Base-by-base conservation (phyloP, 2,329 filamentous ascomycete genomes). In the Salinomyces thailandicus region DNA sequence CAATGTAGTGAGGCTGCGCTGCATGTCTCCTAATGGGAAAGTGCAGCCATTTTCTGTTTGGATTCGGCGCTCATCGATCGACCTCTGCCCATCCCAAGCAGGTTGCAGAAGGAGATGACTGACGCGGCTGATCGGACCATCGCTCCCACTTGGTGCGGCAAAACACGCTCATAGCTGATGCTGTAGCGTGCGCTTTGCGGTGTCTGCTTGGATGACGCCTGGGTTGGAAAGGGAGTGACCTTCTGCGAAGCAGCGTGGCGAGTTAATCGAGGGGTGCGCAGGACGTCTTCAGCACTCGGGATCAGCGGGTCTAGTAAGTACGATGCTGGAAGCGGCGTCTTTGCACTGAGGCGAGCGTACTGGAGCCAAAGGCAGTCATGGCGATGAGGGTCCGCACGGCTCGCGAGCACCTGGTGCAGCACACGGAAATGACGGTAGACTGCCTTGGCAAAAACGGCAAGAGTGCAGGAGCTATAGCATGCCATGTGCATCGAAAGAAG, bases 121-220 rank as follows among this genome's bases (percentile, higher is more conserved):
- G 61, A 80, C 74, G 67, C 72, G 73, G 71, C 68, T 74, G 75
- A 72, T 74, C 73, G 57, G 62, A 69, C 65, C 66, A 61, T 58
- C 13, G n/a, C n/a, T n/a, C n/a, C n/a, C 13, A 13, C 11, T 18
- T 26, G n/a, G 22, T 12, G n/a, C 16, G 24, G n/a, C n/a, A n/a
- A 69, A 63, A 57, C 58, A 65, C 62, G 63, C 67, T 64, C 40
- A 41, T 69, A 68, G 70, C 62, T 59, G 59, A 39, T 71, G 64
- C 68, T 69, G 58, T 62, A 68, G 68, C 64, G 65, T 41, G 48
- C 46, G 52, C 49, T 50, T 48, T 36, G 44, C 36, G 43, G 41
- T 38, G n/a, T 30, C 36, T 29, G 66, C 66, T 62, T 60, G 56
- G 54, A 61, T 55, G 61, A 52, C 52, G 62, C 50, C 59, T 46